These are phyloP conservation scores for Papiliotrema fonsecae DNA, from an alignment of 1,284 basidiomycete species.

Conservation along the genomic window DNA sequence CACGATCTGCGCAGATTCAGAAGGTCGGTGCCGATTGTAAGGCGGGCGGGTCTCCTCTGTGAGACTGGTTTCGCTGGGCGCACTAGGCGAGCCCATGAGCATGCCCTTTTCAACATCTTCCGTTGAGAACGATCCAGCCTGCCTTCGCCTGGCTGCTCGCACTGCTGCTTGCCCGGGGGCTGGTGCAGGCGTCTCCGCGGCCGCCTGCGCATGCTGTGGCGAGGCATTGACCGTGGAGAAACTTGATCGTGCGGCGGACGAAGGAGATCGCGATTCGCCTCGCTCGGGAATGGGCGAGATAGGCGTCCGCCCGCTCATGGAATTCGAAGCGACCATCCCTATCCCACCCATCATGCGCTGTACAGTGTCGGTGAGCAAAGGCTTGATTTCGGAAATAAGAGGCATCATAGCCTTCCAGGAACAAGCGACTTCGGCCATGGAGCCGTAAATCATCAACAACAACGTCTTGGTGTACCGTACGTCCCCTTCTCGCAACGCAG, in stretches of 20 bases:
- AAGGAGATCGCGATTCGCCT: slow-evolving; percentile 39
- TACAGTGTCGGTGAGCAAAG: slow-evolving; percentile 54
- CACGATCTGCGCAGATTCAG: slow-evolving; percentile 20
- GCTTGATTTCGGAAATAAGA: slow-evolving; percentile 65
- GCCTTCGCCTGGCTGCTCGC: slow-evolving; percentile 58
- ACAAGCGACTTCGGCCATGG: slow-evolving; percentile 78
- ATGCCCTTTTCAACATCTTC: slow-evolving; percentile 87
- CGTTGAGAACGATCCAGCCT: slow-evolving; percentile 87
- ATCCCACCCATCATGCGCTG: slow-evolving; percentile 23
- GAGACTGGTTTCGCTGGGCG: slow-evolving; percentile 6
- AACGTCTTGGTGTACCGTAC: slow-evolving; percentile 83
- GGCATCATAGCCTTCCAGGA: slow-evolving; percentile 79
- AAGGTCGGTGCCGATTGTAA: slow-evolving; percentile 23
- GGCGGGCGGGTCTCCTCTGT: slow-evolving; percentile 4
- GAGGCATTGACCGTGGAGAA: slow-evolving; percentile 12
- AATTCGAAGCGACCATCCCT: slow-evolving; percentile 23
- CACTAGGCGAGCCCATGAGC: slow-evolving; percentile 56
- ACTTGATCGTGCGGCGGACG: slow-evolving; percentile 18
- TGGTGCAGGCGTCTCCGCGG: slow-evolving; percentile 32
- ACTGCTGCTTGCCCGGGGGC: slow-evolving; percentile 13
- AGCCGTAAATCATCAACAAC: slow-evolving; percentile 82
- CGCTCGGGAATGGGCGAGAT: slow-evolving; percentile 48
- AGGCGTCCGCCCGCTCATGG: slow-evolving; percentile 36
- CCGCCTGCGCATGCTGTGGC: slow-evolving; percentile 14
- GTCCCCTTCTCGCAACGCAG: slow-evolving; percentile 61